Percentiles rank a stretch among this genome's conserved stretches.
Evolutionary conservation across 805 yeast species (phyloP).

Genomic region (Helenozyma rhizophorensis): DNA sequence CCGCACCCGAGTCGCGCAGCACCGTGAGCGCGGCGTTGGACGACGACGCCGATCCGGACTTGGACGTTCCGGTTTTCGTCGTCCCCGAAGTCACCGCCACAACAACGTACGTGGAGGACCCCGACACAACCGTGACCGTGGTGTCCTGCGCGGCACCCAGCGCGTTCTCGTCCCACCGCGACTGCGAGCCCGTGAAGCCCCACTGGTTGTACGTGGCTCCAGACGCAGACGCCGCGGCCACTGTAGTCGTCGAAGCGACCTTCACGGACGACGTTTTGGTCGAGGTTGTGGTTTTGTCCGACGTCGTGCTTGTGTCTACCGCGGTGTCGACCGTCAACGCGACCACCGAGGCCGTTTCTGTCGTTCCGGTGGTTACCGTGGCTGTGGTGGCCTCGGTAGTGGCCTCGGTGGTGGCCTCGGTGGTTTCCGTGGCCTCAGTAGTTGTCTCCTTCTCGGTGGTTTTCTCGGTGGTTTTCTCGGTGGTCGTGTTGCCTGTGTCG

Average conservation of each 20-base stretch:
- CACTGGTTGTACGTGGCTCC: constrained; percentile 32
- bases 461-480: constrained; percentile 1
- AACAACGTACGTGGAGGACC: no score
- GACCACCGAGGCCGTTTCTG: background rate
- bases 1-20: constrained; percentile 1
- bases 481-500: constrained; percentile 1
- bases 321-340: constrained; percentile 6
- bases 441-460: constrained; percentile 2
- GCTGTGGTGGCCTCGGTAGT: constrained; percentile 1
- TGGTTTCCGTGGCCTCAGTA: constrained; percentile 1
- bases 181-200: constrained; percentile 40
- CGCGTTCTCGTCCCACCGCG: constrained; percentile 26
- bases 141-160: no score
- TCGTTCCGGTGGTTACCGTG: constrained; percentile 2
- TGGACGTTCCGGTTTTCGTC: background rate
- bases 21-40: background rate
- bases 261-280: constrained; percentile 8
- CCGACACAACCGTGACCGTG: no score
- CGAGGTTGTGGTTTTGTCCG: constrained; percentile 1
- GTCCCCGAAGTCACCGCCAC: background rate
- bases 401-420: constrained; percentile 4
- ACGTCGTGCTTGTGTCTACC: constrained; percentile 5
- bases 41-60: background rate
- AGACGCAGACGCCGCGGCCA: background rate
- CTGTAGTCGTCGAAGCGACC: constrained; percentile 6